Conservation (phyloP, 2,329 filamentous ascomycete genomes). For the Stachybotrys elegans region DNA sequence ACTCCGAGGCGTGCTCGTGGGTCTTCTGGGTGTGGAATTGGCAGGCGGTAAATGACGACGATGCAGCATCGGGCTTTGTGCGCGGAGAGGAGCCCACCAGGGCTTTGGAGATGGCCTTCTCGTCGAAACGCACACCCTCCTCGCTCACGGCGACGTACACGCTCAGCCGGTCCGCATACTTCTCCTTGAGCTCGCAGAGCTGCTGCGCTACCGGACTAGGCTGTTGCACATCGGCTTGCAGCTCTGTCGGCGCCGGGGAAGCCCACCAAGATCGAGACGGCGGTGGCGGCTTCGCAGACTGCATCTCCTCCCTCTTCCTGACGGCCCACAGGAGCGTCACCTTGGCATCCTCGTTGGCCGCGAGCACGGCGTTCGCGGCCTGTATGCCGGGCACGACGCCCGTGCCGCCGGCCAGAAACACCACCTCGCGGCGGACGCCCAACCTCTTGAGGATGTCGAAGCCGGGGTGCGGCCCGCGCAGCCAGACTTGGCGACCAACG, state of each 20-base stretch:
- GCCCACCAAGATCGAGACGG: conserved; percentile 21
- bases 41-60: conserved; percentile 16
- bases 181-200: conserved; percentile 56
- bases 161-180: conserved; percentile 49
- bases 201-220: conserved; percentile 53
- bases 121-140: conserved; percentile 63
- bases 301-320: conserved; percentile 51
- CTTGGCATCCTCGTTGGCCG: conserved; percentile 20
- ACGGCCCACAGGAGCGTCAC: conserved; percentile 82
- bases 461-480: conserved; percentile 75
- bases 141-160: conserved; percentile 81
- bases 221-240: conserved; percentile 14
- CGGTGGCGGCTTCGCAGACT: conserved; percentile 11
- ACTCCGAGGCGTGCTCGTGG: conserved; percentile 24
- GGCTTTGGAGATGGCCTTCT: conserved; percentile 38
- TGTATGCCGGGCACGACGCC: conserved; percentile 89
- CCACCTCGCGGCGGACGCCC: conserved; percentile 37
- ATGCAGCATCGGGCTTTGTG: background rate
- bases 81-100: conserved; percentile 12
- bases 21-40: conserved; percentile 24
- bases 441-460: conserved; percentile 42
- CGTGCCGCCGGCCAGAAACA: conserved; percentile 89
- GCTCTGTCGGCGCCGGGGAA: conserved; percentile 11
- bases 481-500: conserved; percentile 59
- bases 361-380: conserved; percentile 59